Evolutionary conservation across 129 eudicot genomes (phyloP).

Genomic region (Silybum marianum): DNA sequence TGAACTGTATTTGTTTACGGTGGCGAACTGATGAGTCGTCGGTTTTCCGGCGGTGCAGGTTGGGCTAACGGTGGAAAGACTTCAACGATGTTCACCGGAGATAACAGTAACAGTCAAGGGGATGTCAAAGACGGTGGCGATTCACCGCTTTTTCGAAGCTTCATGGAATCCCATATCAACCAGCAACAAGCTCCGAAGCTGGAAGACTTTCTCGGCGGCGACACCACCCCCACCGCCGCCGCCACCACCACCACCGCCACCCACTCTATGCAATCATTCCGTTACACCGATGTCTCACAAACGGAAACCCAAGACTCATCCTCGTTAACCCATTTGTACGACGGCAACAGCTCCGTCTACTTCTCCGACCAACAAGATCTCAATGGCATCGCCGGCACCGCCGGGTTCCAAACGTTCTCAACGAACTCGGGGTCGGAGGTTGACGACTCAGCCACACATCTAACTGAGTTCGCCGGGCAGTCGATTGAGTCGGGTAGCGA

Average conservation of each 20-base stretch:
- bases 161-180: slow-evolving; percentile 48
- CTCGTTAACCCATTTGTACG: slow-evolving; percentile 80
- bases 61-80: slow-evolving; percentile 50
- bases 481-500: slow-evolving; percentile 66
- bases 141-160: slow-evolving; percentile 39
- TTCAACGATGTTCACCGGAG: slow-evolving; percentile 49
- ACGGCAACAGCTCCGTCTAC: slow-evolving; percentile 48
- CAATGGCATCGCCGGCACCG: slow-evolving; percentile 35
- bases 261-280: slow-evolving; percentile 25
- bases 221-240: slow-evolving; percentile 21
- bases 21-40: neutral
- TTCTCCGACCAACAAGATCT: slow-evolving; percentile 65
- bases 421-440: slow-evolving; percentile 96
- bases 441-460: slow-evolving; percentile 69
- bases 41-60: slow-evolving; percentile 30
- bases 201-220: slow-evolving; percentile 85
- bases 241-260: slow-evolving; percentile 29
- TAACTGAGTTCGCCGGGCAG: slow-evolving; percentile 51
- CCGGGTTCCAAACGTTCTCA: slow-evolving; percentile 77
- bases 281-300: slow-evolving; percentile 43
- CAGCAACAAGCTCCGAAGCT: slow-evolving; percentile 77
- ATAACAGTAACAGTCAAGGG: slow-evolving; percentile 28
- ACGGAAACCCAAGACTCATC: slow-evolving; percentile 89
- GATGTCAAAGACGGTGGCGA: slow-evolving; percentile 32
- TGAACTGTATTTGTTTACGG: neutral